phyloP scores from a whole-genome alignment of 2,329 filamentous ascomycete genomes.

The Hypoxylon sp. region DNA sequence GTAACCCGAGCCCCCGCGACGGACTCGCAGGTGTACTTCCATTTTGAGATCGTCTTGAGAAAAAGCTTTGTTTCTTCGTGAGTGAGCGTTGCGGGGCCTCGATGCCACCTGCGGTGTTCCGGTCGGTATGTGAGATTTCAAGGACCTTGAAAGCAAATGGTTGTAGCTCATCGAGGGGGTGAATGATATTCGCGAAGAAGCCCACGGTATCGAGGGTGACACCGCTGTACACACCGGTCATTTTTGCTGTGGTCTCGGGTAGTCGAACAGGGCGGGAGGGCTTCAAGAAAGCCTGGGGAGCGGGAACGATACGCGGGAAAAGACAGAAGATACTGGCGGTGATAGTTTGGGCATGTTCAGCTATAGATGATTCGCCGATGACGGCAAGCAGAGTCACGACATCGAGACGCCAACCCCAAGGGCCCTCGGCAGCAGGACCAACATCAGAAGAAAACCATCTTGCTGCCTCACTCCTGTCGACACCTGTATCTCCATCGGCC shows the following conservation, averaged over 20 bases:
- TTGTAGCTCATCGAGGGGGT: constrained; percentile 66
- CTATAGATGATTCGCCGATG: constrained; percentile 72
- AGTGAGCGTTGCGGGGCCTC: constrained; percentile 35
- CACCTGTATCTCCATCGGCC: constrained; percentile 40
- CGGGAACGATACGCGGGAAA: constrained; percentile 73
- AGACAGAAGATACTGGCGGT: constrained; percentile 71
- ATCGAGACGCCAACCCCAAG: constrained; percentile 69
- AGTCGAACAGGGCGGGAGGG: constrained; percentile 69
- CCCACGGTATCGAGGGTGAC: constrained; percentile 69
- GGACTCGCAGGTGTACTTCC: constrained; percentile 36
- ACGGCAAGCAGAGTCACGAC: constrained; percentile 75
- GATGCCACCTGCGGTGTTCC: constrained; percentile 47
- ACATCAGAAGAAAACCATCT: constrained; percentile 55
- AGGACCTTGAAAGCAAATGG: constrained; percentile 66
- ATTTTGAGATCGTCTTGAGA: constrained; percentile 32
- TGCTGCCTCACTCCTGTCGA: constrained; percentile 13
- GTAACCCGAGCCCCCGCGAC: constrained; percentile 27
- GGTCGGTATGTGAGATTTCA: constrained; percentile 63
- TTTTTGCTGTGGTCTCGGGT: constrained; percentile 68
- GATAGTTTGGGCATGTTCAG: constrained; percentile 70
- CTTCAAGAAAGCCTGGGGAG: constrained; percentile 74
- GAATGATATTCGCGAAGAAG: constrained; percentile 74
- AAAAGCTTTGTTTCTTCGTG: constrained; percentile 25
- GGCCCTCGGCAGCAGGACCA: constrained; percentile 55
- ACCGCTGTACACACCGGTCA: constrained; percentile 72